These are phyloP conservation scores for Populus ilicifolia DNA, from an alignment of 345 rosid genomes.

Conservation along the genomic window DNA sequence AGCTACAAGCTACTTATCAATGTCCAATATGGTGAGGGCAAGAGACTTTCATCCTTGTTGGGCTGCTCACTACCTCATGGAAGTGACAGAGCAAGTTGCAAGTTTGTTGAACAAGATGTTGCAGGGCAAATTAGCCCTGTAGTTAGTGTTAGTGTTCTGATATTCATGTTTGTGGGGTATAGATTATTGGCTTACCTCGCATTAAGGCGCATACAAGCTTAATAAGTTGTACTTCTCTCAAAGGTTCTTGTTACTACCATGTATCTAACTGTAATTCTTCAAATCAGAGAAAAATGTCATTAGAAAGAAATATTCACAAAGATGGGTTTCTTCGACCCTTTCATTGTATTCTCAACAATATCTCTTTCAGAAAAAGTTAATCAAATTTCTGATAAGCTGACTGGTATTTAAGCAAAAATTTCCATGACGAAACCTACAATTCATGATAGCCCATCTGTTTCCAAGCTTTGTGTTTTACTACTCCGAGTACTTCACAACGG, in stretches of 20 bases:
- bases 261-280: slow-evolving; percentile 17
- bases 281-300: neutral
- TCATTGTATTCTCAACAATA: too few relatives aligned
- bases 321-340: neutral
- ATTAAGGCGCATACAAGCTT: slow-evolving; percentile 50
- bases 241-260: neutral
- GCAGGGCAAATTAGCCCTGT: slow-evolving; percentile 53
- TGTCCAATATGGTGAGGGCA: slow-evolving; percentile 62
- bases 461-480: too few relatives aligned
- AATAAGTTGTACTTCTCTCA: neutral
- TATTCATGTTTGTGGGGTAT: slow-evolving; percentile 76
- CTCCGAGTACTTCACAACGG: too few relatives aligned
- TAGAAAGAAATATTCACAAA: neutral
- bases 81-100: slow-evolving; percentile 36
- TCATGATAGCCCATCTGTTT: too few relatives aligned
- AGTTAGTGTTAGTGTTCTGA: slow-evolving; percentile 41
- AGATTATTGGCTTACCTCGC: slow-evolving; percentile 80
- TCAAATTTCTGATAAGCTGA: too few relatives aligned
- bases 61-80: slow-evolving; percentile 40
- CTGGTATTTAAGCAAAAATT: too few relatives aligned
- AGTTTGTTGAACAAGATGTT: slow-evolving; percentile 61
- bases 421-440: too few relatives aligned
- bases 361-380: too few relatives aligned
- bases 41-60: slow-evolving; percentile 37
- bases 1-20: slow-evolving; percentile 56